These are phyloP conservation scores for Porogramme epimiltina DNA, from an alignment of 1,284 basidiomycete genomes.

Conservation along the genomic window DNA sequence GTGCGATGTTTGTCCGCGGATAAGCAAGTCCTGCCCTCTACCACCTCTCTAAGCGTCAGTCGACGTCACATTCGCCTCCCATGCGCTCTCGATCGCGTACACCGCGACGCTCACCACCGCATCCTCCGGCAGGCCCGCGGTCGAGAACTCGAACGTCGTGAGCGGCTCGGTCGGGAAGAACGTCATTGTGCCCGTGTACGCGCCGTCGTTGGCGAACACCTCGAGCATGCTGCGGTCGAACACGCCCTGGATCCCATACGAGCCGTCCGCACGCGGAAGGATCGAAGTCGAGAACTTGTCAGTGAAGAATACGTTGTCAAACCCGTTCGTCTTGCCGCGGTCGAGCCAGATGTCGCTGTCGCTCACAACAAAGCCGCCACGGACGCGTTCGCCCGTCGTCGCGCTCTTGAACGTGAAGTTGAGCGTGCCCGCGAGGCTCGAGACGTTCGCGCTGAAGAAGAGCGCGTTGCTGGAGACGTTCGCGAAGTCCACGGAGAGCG, in stretches of 20 bases:
- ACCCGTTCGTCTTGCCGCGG: constrained; percentile 12
- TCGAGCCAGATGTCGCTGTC: constrained; percentile 11
- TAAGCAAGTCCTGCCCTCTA: too few species aligned
- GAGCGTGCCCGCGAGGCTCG: constrained; percentile 5
- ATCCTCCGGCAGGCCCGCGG: not conserved
- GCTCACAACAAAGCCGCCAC: constrained; percentile 11
- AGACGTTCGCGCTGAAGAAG: constrained; percentile 1
- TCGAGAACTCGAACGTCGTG: constrained; percentile 6
- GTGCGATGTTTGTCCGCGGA: too few species aligned
- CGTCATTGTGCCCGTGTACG: constrained; percentile 11
- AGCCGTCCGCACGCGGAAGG: constrained; percentile 8
- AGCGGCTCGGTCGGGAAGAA: constrained; percentile 15
- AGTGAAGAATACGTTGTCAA: constrained; percentile 15
- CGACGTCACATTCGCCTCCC: not conserved
- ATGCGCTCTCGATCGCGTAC: not conserved
- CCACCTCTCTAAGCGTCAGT: too few species aligned
- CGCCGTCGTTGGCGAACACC: constrained; percentile 18
- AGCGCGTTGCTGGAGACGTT: constrained; percentile 10
- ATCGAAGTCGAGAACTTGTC: constrained; percentile 11
- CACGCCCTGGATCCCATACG: constrained; percentile 12
- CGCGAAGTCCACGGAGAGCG: constrained; percentile 10
- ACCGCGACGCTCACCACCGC: not conserved
- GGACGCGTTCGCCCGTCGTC: constrained; percentile 14
- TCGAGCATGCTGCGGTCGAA: constrained; percentile 18
- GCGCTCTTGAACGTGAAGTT: constrained; percentile 11